These are phyloP conservation scores for Podila horticola DNA, from an alignment of 192 early-diverging fungal genomes.

Conservation along the genomic window DNA sequence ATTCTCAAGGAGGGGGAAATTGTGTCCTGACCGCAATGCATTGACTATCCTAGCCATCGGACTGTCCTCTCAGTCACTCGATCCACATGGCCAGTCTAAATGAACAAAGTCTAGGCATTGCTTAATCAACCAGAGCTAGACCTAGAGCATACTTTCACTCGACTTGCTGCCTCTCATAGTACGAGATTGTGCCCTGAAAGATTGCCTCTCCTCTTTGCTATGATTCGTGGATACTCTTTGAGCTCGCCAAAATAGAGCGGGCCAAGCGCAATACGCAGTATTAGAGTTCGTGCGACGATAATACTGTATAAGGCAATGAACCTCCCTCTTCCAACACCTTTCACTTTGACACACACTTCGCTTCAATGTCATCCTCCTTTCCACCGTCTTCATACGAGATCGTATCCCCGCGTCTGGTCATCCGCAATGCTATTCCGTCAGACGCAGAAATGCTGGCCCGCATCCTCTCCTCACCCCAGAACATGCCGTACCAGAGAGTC, in stretches of 20 bases:
- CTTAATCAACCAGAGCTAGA: no score
- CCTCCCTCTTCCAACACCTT: neutral
- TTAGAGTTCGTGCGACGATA: neutral
- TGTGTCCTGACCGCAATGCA: no score
- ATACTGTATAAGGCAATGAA: neutral
- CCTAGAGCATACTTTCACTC: no score
- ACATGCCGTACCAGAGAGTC: constrained; percentile 1
- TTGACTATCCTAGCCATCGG: no score
- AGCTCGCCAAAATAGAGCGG: neutral
- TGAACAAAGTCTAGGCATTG: no score
- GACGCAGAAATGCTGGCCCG: neutral
- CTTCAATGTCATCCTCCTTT: constrained; percentile 2
- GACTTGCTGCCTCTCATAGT: no score
- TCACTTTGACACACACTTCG: neutral
- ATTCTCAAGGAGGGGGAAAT: no score
- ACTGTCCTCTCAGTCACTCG: no score
- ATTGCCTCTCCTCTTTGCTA: no score
- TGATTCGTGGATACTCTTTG: no score
- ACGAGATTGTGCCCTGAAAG: no score
- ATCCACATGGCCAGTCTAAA: no score
- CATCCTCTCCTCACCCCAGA: constrained; percentile 7
- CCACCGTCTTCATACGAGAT: constrained; percentile 1
- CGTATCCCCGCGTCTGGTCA: neutral
- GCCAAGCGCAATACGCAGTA: neutral
- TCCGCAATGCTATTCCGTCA: constrained; percentile 4